A percentile compares a stretch with the other conserved stretches of the same genome.
Conservation (phyloP, 2,329 filamentous ascomycete genomes). For the Beauveria medogensis region DNA sequence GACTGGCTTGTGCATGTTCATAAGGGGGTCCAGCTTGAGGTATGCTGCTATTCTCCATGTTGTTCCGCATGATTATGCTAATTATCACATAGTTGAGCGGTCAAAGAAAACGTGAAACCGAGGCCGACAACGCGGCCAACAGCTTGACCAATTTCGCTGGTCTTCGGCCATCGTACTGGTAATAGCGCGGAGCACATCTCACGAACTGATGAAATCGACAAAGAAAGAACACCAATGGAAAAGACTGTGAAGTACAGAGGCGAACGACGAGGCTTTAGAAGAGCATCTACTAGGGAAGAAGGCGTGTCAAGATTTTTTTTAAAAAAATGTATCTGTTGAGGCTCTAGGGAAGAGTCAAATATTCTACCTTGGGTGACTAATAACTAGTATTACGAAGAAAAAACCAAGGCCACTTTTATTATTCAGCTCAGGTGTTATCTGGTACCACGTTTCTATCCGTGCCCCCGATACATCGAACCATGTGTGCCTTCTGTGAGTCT, state of each 20-base stretch:
- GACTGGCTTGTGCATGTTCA: conserved; percentile 97
- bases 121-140: conserved; percentile 34
- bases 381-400: not conserved
- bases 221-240: conserved; percentile 7
- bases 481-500: too few species aligned
- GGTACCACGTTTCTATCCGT: too few species aligned
- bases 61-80: not conserved
- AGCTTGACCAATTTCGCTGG: conserved; percentile 49
- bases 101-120: conserved; percentile 62
- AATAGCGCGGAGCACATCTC: conserved; percentile 15
- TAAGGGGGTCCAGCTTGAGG: conserved; percentile 84
- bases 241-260: not conserved
- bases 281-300: not conserved
- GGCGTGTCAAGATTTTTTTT: not conserved
- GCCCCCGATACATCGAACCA: too few species aligned
- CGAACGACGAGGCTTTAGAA: not conserved
- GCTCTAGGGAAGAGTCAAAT: not conserved
- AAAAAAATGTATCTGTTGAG: not conserved
- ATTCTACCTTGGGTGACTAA: not conserved
- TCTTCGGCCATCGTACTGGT: conserved; percentile 54
- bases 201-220: conserved; percentile 2
- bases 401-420: not conserved
- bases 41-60: conserved; percentile 28
- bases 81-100: conserved; percentile 47
- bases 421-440: not conserved